Percentiles rank a stretch among this genome's conserved stretches.
These are phyloP conservation scores for Sporothrix sp. DNA, from an alignment of 2,329 filamentous ascomycete genomes.

Conservation along the genomic window DNA sequence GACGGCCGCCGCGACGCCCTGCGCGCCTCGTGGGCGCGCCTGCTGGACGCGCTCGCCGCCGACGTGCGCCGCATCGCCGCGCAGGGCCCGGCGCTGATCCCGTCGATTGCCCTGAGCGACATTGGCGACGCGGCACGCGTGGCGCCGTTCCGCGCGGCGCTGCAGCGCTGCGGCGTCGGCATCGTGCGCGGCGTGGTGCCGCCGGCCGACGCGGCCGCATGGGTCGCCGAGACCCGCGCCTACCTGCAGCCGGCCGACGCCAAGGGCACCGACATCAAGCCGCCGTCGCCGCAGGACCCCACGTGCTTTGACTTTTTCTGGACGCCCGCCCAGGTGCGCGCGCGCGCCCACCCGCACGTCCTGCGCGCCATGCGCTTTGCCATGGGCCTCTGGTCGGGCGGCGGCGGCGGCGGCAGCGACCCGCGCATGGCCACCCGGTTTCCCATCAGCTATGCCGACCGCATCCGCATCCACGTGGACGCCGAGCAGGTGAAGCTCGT, in stretches of 20 bases:
- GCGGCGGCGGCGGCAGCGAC: slow-evolving; percentile 27
- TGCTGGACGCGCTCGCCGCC: slow-evolving; percentile 40
- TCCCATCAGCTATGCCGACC: slow-evolving; percentile 59
- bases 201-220: slow-evolving; percentile 42
- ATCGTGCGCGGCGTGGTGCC: slow-evolving; percentile 57
- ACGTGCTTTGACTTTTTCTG: slow-evolving; percentile 67
- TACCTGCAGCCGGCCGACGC: slow-evolving; percentile 44
- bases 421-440: slow-evolving; percentile 50
- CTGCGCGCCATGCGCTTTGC: slow-evolving; percentile 55
- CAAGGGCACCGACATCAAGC: slow-evolving; percentile 31
- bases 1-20: slow-evolving; percentile 45
- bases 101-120: slow-evolving; percentile 44
- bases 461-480: slow-evolving; percentile 55
- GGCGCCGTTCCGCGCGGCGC: slow-evolving; percentile 44
- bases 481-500: slow-evolving; percentile 21
- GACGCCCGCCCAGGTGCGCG: slow-evolving; percentile 59
- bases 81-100: slow-evolving; percentile 43
- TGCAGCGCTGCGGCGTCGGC: slow-evolving; percentile 54
- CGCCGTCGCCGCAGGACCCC: slow-evolving; percentile 51
- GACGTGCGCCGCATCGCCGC: slow-evolving; percentile 33
- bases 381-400: slow-evolving; percentile 53
- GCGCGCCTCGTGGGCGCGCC: slow-evolving; percentile 44
- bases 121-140: slow-evolving; percentile 39
- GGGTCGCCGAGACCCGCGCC: slow-evolving; percentile 48
- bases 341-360: slow-evolving; percentile 56